Evolutionary conservation across 164 flowering plant species (phyloP), one percentile per base, ranked within the genome.

Genomic region (Liquidambar formosana): DNA sequence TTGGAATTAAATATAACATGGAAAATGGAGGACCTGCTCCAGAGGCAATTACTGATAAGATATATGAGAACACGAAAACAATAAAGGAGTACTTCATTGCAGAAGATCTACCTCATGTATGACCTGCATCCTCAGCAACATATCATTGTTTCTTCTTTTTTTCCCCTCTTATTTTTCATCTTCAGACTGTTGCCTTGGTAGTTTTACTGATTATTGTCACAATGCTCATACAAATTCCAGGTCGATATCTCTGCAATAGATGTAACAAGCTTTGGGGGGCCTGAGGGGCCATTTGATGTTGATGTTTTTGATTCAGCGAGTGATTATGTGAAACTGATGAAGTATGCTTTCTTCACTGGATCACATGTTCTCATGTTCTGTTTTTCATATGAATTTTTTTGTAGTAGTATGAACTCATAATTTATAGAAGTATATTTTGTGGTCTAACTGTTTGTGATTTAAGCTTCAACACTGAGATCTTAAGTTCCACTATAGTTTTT

Each of bases 21-120:
- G 99, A 87, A 85, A 96, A 93, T 80, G 98, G 99, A 63, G 98
- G 98, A 64, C 97, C 99, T 69, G 99, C 99, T 77, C 98, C 97
- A 0, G 99, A 96, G 80, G 83, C 80, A 67, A 85, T 93, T 57
- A 96, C 98, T 18, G 92, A 96, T 65, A 90, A 90, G 83, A 96
- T 96, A 53, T 90, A 79, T 78, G 88, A 84, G 74, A 93, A 92
- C 80, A 92, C 99, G 21, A 92, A 78, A 67, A 82, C 95, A 57
- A 92, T 96, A 63, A 86, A 82, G 67, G 99, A 96, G 71, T 96
- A 93, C 78, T 76, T 88, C 23, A 86, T 84, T 71, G 92, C 96
- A 9, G 93, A 87, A 75, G 92, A 86, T 73, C 76, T 93, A 44
- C 98, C 97, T 33, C 82, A 95, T 81, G 99, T 94, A 88, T 65